Evolutionary conservation across 202 grass and related monocot species (phyloP).

Genomic region (Bolboschoenoplectus hybrid): DNA sequence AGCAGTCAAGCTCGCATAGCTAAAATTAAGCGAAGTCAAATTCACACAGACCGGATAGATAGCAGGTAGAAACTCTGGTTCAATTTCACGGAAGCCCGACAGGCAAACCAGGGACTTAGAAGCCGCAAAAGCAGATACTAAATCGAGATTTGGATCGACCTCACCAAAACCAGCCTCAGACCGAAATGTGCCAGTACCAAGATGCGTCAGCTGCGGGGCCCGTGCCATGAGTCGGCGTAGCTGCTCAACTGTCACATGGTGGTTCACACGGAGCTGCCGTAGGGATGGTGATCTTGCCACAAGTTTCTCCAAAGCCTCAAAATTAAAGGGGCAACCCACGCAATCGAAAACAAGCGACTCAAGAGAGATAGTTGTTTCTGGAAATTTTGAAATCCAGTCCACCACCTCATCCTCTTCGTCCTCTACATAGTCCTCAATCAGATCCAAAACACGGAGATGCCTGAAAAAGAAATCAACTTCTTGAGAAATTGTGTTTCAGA

Average conservation of each 20-base stretch:
- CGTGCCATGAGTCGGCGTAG: conserved; percentile 60
- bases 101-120: conserved; percentile 62
- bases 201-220: conserved; percentile 71
- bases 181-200: conserved; percentile 76
- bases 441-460: conserved; percentile 70
- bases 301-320: conserved; percentile 73
- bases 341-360: conserved; percentile 75
- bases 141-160: conserved; percentile 51
- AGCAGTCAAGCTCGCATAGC: conserved; percentile 57
- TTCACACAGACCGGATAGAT: conserved; percentile 69
- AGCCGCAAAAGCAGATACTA: conserved; percentile 53
- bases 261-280: conserved; percentile 57
- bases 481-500: conserved; percentile 11
- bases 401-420: conserved; percentile 60
- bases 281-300: conserved; percentile 60
- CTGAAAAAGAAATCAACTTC: conserved; percentile 50
- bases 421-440: conserved; percentile 66
- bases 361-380: conserved; percentile 57
- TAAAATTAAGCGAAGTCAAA: conserved; percentile 82
- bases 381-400: conserved; percentile 90
- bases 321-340: conserved; percentile 64
- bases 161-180: conserved; percentile 55
- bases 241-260: conserved; percentile 72
- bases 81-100: conserved; percentile 75
- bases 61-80: conserved; percentile 62